Conservation (phyloP, 257 asterid genomes). For the Fraxinus cuspidata region DNA sequence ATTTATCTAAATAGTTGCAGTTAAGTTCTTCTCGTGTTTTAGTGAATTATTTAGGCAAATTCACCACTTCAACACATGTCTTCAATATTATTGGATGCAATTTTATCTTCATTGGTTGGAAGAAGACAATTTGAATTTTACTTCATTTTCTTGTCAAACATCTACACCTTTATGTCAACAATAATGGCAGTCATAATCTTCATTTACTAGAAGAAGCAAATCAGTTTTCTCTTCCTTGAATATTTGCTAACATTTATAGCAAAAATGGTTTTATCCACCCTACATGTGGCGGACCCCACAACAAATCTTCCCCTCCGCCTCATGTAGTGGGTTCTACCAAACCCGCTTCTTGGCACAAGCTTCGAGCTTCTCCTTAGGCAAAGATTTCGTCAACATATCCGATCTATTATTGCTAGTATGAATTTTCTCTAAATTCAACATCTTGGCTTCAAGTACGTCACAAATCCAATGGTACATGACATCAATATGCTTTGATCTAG, state of each 20-base stretch:
- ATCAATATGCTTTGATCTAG: neutral
- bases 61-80: no score
- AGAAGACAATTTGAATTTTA: no score
- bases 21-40: no score
- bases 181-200: no score
- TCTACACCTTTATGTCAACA: neutral
- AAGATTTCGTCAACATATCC: neutral
- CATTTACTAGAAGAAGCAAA: neutral
- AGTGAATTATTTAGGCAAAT: no score
- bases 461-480: neutral
- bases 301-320: neutral
- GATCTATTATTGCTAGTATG: neutral
- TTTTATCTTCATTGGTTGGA: no score
- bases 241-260: no score
- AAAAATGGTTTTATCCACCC: neutral
- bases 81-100: no score
- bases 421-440: neutral
- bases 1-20: no score
- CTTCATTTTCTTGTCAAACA: neutral
- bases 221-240: no score
- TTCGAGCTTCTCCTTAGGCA: neutral
- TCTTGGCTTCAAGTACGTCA: neutral
- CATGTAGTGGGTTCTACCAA: neutral
- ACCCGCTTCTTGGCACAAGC: neutral
- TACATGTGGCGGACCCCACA: no score